phyloP scores from a whole-genome alignment of 495 filamentous ascomycete species.

The Oidiodendron maius region DNA sequence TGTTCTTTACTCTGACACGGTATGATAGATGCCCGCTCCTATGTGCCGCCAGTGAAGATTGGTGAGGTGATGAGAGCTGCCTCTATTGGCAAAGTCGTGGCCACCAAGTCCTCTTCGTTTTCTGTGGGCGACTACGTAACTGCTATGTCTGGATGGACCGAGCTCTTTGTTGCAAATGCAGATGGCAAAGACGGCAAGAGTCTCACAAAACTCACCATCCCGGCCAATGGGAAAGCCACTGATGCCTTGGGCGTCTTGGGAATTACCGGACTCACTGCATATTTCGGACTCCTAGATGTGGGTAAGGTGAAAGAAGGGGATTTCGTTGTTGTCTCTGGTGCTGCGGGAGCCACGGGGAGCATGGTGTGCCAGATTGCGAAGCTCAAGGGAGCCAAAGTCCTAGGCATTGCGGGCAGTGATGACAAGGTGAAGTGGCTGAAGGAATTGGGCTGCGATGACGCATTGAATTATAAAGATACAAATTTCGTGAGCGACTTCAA shows the following conservation, averaged over 20 bases:
- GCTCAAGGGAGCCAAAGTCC: conserved; percentile 49
- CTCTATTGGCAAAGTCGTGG: conserved; percentile 46
- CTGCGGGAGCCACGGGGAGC: conserved; percentile 65
- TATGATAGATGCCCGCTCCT: conserved; percentile 53
- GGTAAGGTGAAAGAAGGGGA: conserved; percentile 51
- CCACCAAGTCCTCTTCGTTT: conserved; percentile 36
- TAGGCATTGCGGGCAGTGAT: conserved; percentile 61
- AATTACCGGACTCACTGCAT: conserved; percentile 59
- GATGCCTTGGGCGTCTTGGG: conserved; percentile 56
- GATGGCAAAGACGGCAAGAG: conserved; percentile 30
- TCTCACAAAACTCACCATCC: conserved; percentile 36
- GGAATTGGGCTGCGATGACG: conserved; percentile 57
- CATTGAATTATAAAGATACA: conserved; percentile 59
- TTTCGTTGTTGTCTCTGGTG: conserved; percentile 61
- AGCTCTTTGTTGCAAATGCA: conserved; percentile 47
- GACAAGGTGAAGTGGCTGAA: conserved; percentile 58
- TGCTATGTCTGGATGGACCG: conserved; percentile 53
- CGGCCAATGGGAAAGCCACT: conserved; percentile 40
- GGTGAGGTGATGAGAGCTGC: conserved; percentile 63
- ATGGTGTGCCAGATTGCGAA: conserved; percentile 66
- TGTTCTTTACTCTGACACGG: neutral
- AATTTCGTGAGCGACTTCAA: conserved; percentile 51
- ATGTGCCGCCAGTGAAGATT: conserved; percentile 58
- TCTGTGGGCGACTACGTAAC: conserved; percentile 46
- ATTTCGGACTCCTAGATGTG: conserved; percentile 58